phyloP scores from a whole-genome alignment of 345 rosid species.

The Limnanthes douglasii region DNA sequence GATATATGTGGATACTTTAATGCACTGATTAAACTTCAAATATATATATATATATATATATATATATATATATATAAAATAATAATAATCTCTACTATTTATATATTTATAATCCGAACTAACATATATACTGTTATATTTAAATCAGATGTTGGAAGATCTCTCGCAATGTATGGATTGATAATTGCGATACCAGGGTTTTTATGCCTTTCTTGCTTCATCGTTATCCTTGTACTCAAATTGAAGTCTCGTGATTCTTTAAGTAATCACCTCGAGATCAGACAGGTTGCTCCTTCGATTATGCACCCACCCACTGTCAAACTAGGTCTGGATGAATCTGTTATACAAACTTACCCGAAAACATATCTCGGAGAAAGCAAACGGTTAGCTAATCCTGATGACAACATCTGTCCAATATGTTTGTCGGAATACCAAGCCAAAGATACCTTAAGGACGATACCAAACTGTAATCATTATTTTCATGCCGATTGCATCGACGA shows the following conservation, averaged over 20 bases:
- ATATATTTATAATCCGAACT: no score
- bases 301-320: neutral
- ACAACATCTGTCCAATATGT: constrained; percentile 40
- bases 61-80: no score
- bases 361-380: constrained; percentile 29
- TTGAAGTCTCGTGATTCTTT: neutral
- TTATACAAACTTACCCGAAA: constrained; percentile 44
- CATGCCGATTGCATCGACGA: constrained; percentile 42
- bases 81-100: no score
- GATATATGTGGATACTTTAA: no score
- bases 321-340: constrained; percentile 22
- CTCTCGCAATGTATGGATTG: no score
- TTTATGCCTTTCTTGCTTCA: constrained; percentile 21
- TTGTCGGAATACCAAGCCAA: constrained; percentile 33
- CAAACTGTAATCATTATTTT: no score
- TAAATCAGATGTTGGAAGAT: no score
- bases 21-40: no score
- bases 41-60: no score
- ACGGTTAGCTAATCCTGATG: constrained; percentile 30
- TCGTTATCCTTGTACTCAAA: constrained; percentile 11
- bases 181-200: constrained; percentile 36
- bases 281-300: neutral
- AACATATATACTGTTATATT: no score
- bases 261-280: neutral
- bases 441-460: constrained; percentile 38